A percentile compares a stretch with the other conserved stretches of the same genome.
Evolutionary conservation across 2,329 filamentous ascomycete species (phyloP).

Genomic region (Curvularia eragrostidis): DNA sequence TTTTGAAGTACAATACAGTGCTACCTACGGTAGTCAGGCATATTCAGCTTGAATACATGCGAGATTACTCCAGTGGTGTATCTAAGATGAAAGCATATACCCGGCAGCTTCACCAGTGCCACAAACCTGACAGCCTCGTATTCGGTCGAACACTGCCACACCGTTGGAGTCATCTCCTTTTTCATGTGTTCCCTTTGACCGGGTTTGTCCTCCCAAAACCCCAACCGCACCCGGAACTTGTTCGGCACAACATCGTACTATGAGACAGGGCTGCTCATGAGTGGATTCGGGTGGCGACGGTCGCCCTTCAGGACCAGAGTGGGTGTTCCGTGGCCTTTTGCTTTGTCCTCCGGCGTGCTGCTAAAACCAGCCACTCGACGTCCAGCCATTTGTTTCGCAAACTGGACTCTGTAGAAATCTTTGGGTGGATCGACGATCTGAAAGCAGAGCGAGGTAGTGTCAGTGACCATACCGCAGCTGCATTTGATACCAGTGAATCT

Average conservation of each 20-base stretch:
- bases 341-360: constrained; percentile 22
- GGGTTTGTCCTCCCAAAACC: background rate
- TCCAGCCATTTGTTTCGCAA: background rate
- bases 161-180: background rate
- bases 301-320: constrained; percentile 21
- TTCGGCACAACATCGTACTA: background rate
- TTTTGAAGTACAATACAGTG: background rate
- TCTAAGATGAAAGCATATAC: background rate
- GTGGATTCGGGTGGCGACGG: constrained; percentile 29
- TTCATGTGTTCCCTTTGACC: background rate
- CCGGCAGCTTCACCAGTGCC: background rate
- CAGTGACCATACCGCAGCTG: constrained; percentile 26
- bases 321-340: constrained; percentile 26
- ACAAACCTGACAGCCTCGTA: background rate
- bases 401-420: constrained; percentile 1
- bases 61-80: background rate
- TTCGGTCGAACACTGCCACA: background rate
- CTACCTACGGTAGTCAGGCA: background rate
- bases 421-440: constrained; percentile 25
- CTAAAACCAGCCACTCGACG: constrained; percentile 6
- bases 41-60: background rate
- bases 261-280: constrained; percentile 23
- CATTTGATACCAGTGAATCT: constrained; percentile 31
- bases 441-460: constrained; percentile 29
- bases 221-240: background rate